A percentile compares a stretch with the other conserved stretches of the same genome.
phyloP scores from a whole-genome alignment of 805 yeast genomes.

The Kurtzmaniella fragi region DNA sequence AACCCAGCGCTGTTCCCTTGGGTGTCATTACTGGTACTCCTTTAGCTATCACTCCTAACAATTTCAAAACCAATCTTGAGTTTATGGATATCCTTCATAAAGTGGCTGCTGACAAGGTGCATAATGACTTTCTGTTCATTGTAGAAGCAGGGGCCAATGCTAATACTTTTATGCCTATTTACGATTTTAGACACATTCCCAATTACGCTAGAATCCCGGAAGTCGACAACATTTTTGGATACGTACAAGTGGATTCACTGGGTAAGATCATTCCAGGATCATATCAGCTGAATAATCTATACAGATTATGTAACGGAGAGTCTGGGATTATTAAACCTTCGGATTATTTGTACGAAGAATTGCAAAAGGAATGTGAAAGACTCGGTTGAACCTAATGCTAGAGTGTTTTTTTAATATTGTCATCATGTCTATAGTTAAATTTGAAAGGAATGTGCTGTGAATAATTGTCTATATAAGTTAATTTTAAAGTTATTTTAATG shows the following conservation, averaged over 20 bases:
- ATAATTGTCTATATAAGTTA: too few relatives aligned
- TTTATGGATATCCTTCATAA: slow-evolving; percentile 25
- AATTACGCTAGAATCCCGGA: slow-evolving; percentile 63
- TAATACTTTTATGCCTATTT: slow-evolving; percentile 59
- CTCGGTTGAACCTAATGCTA: background rate
- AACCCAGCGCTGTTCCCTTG: slow-evolving; percentile 17
- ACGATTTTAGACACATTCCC: slow-evolving; percentile 64
- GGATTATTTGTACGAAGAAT: slow-evolving; percentile 42
- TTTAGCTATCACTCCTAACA: slow-evolving; percentile 13
- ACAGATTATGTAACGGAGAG: slow-evolving; percentile 41
- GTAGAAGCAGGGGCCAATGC: slow-evolving; percentile 54
- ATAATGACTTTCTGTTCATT: slow-evolving; percentile 47
- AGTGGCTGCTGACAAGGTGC: slow-evolving; percentile 16
- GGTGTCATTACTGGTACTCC: slow-evolving; percentile 10
- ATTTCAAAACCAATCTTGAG: slow-evolving; percentile 19
- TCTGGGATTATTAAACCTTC: slow-evolving; percentile 50
- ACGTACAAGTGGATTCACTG: slow-evolving; percentile 50
- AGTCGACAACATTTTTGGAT: slow-evolving; percentile 67
- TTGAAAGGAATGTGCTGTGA: too few relatives aligned
- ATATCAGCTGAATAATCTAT: slow-evolving; percentile 57
- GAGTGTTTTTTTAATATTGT: too few relatives aligned
- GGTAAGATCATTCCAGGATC: slow-evolving; percentile 52
- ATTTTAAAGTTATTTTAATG: too few relatives aligned
- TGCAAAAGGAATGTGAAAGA: slow-evolving; percentile 26
- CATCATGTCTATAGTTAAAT: too few relatives aligned